Evolutionary conservation across 108 stramenopile genomes (phyloP), one percentile per base, ranked within the genome.

Genomic region (Chaetoceros muelleri): DNA sequence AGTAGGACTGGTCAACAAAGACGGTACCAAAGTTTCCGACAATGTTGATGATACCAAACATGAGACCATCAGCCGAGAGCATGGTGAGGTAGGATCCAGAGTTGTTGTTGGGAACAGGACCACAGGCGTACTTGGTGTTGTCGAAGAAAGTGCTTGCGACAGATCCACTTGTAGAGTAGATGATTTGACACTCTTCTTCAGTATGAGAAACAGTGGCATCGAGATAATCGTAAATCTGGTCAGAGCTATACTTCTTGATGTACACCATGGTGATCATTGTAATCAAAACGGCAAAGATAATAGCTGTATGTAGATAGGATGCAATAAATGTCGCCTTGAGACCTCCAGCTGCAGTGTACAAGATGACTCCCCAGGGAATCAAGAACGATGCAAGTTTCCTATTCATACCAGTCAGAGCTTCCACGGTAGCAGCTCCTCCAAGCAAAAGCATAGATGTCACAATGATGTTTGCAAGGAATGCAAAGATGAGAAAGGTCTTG

Each of bases 11-110:
- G 55, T 95, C 94, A 21, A 92, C 87, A 57, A 95, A 95, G 61
- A 95, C 94, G 48, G 94, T 95, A 10, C 94, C 94, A 53, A 95
- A 95, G 88, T 95, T 95, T 34, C 94, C 94, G 45, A 95, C 81
- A 61, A 95, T 86, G 73, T 95, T 95, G 80, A 95, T 95, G 44
- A 95, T 71, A 44, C 90, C 94, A 64, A 95, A 95, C n/a, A n/a
- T n/a, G n/a, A n/a, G n/a, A n/a, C n/a, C n/a, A n/a, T n/a, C n/a
- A n/a, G n/a, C n/a, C n/a, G n/a, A n/a, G n/a, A n/a, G n/a, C n/a
- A n/a, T n/a, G n/a, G n/a, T n/a, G n/a, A n/a, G n/a, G n/a, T n/a
- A n/a, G n/a, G n/a, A n/a, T n/a, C n/a, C n/a, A n/a, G n/a, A n/a
- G n/a, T n/a, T n/a, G n/a, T n/a, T n/a, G n/a, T n/a, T n/a, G n/a